Evolutionary conservation across 768 basidiomycete genomes (phyloP).

Genomic region (Mycena haematopus): DNA sequence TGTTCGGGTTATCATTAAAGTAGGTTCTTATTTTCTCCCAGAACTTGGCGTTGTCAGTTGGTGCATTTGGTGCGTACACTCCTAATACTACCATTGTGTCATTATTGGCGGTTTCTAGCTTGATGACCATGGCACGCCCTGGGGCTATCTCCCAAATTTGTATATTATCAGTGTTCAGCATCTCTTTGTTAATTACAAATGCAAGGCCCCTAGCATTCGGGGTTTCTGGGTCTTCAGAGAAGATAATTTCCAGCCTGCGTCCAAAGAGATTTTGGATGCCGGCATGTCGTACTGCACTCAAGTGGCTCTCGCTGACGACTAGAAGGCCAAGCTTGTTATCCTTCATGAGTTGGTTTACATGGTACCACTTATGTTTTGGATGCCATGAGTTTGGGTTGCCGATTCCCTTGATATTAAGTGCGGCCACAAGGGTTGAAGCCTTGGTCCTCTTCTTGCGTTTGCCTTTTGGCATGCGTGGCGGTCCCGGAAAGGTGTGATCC

Average conservation of each 20-base stretch:
- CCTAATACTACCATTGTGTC: not conserved
- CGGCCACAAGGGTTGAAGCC: too few species aligned
- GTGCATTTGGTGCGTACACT: slow-evolving; percentile 1
- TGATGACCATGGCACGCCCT: not conserved
- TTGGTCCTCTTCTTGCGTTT: too few species aligned
- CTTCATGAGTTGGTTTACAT: not conserved
- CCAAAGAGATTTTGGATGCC: not conserved
- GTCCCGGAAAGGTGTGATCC: too few species aligned
- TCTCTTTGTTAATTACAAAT: not conserved
- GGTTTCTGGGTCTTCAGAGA: not conserved
- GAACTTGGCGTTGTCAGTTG: not conserved
- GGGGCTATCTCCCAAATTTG: not conserved
- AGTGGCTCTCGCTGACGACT: not conserved
- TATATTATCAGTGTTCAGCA: not conserved
- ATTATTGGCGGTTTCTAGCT: not conserved
- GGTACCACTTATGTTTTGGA: slow-evolving; percentile 3
- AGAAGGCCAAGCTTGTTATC: not conserved
- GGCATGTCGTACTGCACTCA: not conserved
- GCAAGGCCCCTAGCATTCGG: slow-evolving; percentile 1
- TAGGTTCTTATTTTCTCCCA: not conserved
- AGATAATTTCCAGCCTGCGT: not conserved
- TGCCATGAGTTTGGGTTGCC: not conserved
- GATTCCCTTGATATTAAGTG: slow-evolving; percentile 23
- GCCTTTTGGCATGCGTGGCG: too few species aligned
- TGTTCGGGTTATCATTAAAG: not conserved